Conservation (phyloP, 2,329 filamentous ascomycete species). For the Venturiaceae sp. region DNA sequence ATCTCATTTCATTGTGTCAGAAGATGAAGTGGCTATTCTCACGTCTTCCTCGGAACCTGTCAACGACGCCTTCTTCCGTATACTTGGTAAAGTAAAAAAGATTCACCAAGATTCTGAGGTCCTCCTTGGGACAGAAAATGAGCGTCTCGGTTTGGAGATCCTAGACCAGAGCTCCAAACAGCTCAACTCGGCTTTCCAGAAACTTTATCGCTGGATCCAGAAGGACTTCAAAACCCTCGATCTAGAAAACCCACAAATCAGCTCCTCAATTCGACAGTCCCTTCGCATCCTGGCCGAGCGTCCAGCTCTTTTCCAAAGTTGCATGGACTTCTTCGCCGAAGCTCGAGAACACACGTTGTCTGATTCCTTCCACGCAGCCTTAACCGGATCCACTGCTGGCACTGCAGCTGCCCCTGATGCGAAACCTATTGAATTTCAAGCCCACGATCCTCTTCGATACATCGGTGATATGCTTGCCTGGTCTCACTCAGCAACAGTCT, state of each 20-base stretch:
- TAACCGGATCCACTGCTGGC: slow-evolving; percentile 62
- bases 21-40: slow-evolving; percentile 66
- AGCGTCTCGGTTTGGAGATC: slow-evolving; percentile 77
- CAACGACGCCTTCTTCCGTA: slow-evolving; percentile 72
- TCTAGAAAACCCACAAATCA: slow-evolving; percentile 89
- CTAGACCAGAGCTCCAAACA: slow-evolving; percentile 85
- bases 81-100: slow-evolving; percentile 70
- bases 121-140: slow-evolving; percentile 80
- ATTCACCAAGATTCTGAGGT: slow-evolving; percentile 85
- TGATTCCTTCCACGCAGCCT: slow-evolving; percentile 77
- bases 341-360: slow-evolving; percentile 78
- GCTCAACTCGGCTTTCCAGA: slow-evolving; percentile 85
- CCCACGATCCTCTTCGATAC: slow-evolving; percentile 85
- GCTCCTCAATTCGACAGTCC: slow-evolving; percentile 70
- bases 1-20: slow-evolving; percentile 73
- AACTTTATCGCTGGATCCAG: slow-evolving; percentile 91
- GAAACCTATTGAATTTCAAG: slow-evolving; percentile 89
- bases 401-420: slow-evolving; percentile 22
- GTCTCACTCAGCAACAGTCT: slow-evolving; percentile 89
- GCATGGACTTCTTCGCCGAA: slow-evolving; percentile 86
- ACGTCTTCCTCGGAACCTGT: slow-evolving; percentile 75
- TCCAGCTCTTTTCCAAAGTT: slow-evolving; percentile 85
- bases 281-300: slow-evolving; percentile 81
- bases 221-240: slow-evolving; percentile 87
- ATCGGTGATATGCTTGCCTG: slow-evolving; percentile 96